Conservation (phyloP, 73 alveolate species). For the Paramecium sonneborni region DNA sequence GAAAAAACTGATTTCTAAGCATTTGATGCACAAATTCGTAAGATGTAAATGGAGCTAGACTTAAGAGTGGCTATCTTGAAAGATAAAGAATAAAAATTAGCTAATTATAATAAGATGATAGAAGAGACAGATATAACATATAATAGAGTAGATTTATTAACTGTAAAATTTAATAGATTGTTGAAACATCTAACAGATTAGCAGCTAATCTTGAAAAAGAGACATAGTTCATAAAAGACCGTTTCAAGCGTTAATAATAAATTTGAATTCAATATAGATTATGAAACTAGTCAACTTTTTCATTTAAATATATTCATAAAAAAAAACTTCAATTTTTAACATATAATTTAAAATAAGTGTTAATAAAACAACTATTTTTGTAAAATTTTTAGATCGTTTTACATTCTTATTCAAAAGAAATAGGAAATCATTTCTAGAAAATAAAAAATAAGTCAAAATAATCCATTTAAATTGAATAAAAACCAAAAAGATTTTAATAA, state of each 20-base stretch:
- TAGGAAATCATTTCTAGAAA: too few species aligned
- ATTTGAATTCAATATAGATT: not conserved
- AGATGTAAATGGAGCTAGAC: slow-evolving; percentile 27
- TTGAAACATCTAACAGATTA: slow-evolving; percentile 41
- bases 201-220: slow-evolving; percentile 38
- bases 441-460: too few species aligned
- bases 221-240: not conserved
- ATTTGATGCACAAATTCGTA: slow-evolving; percentile 22
- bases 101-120: slow-evolving; percentile 28
- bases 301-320: not conserved
- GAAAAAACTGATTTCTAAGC: slow-evolving; percentile 21
- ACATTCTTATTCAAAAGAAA: too few species aligned
- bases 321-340: too few species aligned
- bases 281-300: not conserved
- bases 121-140: slow-evolving; percentile 23
- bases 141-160: not conserved
- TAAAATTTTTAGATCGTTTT: too few species aligned
- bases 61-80: slow-evolving; percentile 19
- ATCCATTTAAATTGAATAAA: too few species aligned
- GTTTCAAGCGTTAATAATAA: not conserved
- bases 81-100: slow-evolving; percentile 25
- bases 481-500: too few species aligned
- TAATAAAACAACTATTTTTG: too few species aligned
- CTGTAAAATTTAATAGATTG: not conserved
- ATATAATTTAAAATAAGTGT: too few species aligned